Percentiles rank a stretch among this genome's conserved stretches.
These are phyloP conservation scores for Sphagnum contortum DNA, from an alignment of 225 moss, liverwort and hornwort species.

Conservation along the genomic window DNA sequence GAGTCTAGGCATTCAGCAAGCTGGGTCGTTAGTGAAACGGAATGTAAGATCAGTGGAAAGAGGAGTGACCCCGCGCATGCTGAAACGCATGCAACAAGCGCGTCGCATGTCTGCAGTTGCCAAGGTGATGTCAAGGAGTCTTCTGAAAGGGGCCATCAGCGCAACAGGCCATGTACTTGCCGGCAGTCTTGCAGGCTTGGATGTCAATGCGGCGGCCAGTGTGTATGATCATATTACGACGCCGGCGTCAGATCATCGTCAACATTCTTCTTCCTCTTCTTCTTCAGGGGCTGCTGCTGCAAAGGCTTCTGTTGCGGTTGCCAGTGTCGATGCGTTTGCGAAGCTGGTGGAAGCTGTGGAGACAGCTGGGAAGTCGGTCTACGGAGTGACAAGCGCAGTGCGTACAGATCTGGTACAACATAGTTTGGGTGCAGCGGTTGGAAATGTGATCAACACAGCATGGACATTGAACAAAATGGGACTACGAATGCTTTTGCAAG, in stretches of 20 bases:
- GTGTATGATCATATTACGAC: no score
- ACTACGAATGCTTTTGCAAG: conserved; percentile 44
- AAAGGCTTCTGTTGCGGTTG: conserved; percentile 19
- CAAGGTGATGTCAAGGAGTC: conserved; percentile 54
- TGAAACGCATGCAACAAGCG: conserved; percentile 70
- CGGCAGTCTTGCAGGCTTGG: conserved; percentile 8
- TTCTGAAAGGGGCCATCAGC: conserved; percentile 63
- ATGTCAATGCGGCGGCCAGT: neutral
- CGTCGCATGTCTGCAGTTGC: conserved; percentile 87
- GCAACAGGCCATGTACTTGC: conserved; percentile 57
- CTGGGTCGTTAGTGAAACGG: conserved; percentile 14
- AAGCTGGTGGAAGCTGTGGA: conserved; percentile 79
- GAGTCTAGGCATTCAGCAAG: conserved; percentile 29
- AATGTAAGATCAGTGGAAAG: conserved; percentile 3
- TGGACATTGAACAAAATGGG: conserved; percentile 88
- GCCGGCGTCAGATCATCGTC: no score
- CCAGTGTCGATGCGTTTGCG: conserved; percentile 76
- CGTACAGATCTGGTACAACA: conserved; percentile 55
- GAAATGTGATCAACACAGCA: conserved; percentile 40
- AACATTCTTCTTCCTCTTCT: neutral
- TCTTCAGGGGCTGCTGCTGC: no score
- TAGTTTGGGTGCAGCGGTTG: conserved; percentile 38
- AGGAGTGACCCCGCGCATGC: conserved; percentile 59
- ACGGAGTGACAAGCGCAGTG: conserved; percentile 25
- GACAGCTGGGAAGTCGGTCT: conserved; percentile 56